phyloP scores from a whole-genome alignment of 805 yeast species.

The Starmerella powellii region DNA sequence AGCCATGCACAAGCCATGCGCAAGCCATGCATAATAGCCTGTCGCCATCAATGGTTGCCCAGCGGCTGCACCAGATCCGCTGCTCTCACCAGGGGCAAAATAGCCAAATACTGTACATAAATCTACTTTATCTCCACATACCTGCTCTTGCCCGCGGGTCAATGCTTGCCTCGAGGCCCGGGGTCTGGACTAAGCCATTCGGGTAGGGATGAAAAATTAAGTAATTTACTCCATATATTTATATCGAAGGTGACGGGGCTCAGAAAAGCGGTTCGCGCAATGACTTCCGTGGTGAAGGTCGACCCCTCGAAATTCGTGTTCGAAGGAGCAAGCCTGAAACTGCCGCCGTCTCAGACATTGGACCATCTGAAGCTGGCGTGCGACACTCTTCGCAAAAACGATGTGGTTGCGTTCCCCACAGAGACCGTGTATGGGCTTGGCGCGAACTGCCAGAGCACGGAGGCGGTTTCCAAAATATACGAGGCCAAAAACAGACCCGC shows the following conservation, averaged over 20 bases:
- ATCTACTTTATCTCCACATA: too few species aligned
- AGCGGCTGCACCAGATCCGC: too few species aligned
- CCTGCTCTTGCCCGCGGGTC: too few species aligned
- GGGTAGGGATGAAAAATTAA: too few species aligned
- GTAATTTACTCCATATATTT: neutral
- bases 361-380: constrained; percentile 49
- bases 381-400: constrained; percentile 37
- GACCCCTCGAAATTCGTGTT: constrained; percentile 43
- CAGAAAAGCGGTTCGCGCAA: neutral
- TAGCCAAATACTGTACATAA: too few species aligned
- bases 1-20: too few species aligned
- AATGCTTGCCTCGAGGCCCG: too few species aligned
- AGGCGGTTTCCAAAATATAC: constrained; percentile 65
- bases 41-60: too few species aligned
- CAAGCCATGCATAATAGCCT: too few species aligned
- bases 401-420: constrained; percentile 86
- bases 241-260: neutral
- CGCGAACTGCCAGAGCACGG: constrained; percentile 66
- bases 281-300: constrained; percentile 42
- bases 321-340: constrained; percentile 29
- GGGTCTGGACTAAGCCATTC: too few species aligned
- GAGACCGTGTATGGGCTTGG: constrained; percentile 97
- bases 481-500: constrained; percentile 86
- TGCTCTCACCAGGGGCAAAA: too few species aligned
- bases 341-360: constrained; percentile 33